These are phyloP conservation scores for Daldinia concentrica DNA, from an alignment of 495 filamentous ascomycete genomes.

Conservation along the genomic window DNA sequence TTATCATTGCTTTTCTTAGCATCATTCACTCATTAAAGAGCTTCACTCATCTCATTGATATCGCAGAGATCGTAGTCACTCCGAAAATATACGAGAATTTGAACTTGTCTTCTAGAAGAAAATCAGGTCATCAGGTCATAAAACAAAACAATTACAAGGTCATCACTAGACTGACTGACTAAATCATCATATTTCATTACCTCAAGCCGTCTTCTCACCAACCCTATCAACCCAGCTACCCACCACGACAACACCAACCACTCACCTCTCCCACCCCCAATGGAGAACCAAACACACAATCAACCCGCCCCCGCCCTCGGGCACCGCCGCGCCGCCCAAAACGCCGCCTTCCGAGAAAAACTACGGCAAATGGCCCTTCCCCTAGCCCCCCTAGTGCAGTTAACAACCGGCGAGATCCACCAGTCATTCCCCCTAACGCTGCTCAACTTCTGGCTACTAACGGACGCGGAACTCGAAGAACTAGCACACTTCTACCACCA, in stretches of 20 bases:
- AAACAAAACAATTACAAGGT: background rate
- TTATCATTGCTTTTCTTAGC: background rate
- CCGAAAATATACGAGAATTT: background rate
- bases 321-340: constrained; percentile 46
- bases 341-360: constrained; percentile 53
- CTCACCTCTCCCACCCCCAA: constrained; percentile 4
- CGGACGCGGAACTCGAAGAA: constrained; percentile 71
- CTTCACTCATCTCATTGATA: background rate
- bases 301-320: constrained; percentile 22
- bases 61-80: background rate
- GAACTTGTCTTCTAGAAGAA: background rate
- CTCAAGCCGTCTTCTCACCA: background rate
- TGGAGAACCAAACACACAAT: constrained; percentile 39
- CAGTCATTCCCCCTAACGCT: constrained; percentile 72
- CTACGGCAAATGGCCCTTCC: constrained; percentile 58
- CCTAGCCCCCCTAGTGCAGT: constrained; percentile 66
- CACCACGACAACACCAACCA: background rate
- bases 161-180: background rate
- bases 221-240: too few relatives aligned
- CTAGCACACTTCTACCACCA: constrained; percentile 84
- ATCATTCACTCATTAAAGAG: background rate
- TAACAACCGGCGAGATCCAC: constrained; percentile 68
- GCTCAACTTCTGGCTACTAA: constrained; percentile 78
- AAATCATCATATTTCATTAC: background rate
- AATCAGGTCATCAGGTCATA: background rate